Evolutionary conservation across 768 basidiomycete species (phyloP), one percentile per base, ranked within the genome.

Genomic region (Mycena epipterygia): DNA sequence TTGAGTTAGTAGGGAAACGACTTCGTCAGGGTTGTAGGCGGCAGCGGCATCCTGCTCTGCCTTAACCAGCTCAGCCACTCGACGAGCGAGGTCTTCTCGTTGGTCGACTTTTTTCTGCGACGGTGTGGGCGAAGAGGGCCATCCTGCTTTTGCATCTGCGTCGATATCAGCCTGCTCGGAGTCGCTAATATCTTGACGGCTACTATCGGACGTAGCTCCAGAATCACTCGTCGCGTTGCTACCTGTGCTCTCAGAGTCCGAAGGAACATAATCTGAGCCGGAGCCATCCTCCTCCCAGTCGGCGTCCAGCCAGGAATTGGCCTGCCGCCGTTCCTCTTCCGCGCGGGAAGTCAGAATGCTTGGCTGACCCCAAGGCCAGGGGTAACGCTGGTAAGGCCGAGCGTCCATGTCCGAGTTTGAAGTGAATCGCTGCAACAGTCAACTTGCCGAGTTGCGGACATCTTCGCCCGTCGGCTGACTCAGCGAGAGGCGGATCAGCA

Each of bases 321-420:
- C 17, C 48, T 46, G 49, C 12, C 12, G 41, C n/a, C 41, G 59
- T 32, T 44, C 29, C 35, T 23, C 57, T 39, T 53, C 49, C n/a
- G 12, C 42, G 7, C 17, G 2, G 13, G 64, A 13, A 0, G 23
- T 12, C 5, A 61, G 29, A 11, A 66, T 41, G 51, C 70, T 71
- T 21, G n/a, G 63, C 7, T 70, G 69, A 5, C 21, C 57, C 63
- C 63, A 65, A 12, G 69, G 69, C 69, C 63, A 70, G 11, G 64
- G 70, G 42, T 61, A 42, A 2, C 32, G 35, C 27, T 42, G 35
- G 35, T 42, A 53, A 41, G 62, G 44, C 23, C 27, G 53, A 35
- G 21, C 3, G 14, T 23, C 17, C 16, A 46, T 27, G 30, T 57
- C n/a, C 37, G 39, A 14, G 35, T 17, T 29, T 2, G 33, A 57